Evolutionary conservation across 176 grass and related monocot genomes (phyloP), one percentile per base, ranked within the genome.

Genomic region (Melocanna baccifera): DNA sequence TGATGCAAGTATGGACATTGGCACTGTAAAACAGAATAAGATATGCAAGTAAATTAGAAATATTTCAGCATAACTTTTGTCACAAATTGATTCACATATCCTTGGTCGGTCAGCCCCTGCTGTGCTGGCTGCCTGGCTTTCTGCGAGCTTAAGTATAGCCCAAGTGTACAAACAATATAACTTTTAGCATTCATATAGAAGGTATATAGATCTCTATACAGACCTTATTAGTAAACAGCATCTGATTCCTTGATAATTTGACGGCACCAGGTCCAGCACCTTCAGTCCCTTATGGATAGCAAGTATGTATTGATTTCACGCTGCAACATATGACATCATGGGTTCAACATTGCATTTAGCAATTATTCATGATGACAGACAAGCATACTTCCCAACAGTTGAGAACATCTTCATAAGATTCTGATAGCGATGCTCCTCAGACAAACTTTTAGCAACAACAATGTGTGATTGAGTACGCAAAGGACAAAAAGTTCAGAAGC

Each of bases 401-500:
- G 93, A 99, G 88, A 99, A 99, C 84, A 99, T 83, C 81, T 93
- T 99, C 91, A 99, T 92, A 74, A 99, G 89, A 81, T 86, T 94
- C 51, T 94, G 96, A 77, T 96, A 89, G 37, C 88, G 88, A 67
- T 96, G 93, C 87, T 96, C 95, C 18, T 93, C 96, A n/a, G n/a
- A n/a, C n/a, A n/a, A n/a, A n/a, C n/a, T n/a, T n/a, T n/a, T n/a
- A n/a, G n/a, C n/a, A n/a, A n/a, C n/a, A n/a, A n/a, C n/a, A n/a
- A n/a, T n/a, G n/a, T n/a, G n/a, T n/a, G n/a, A n/a, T n/a, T n/a
- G n/a, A n/a, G n/a, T n/a, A n/a, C n/a, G n/a, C n/a, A n/a, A n/a
- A n/a, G n/a, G n/a, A n/a, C n/a, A n/a, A n/a, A n/a, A n/a, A n/a
- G n/a, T n/a, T n/a, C n/a, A n/a, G n/a, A n/a, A n/a, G n/a, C n/a